Conservation (phyloP, 495 filamentous ascomycete species). For the Haplographium delicatum region DNA sequence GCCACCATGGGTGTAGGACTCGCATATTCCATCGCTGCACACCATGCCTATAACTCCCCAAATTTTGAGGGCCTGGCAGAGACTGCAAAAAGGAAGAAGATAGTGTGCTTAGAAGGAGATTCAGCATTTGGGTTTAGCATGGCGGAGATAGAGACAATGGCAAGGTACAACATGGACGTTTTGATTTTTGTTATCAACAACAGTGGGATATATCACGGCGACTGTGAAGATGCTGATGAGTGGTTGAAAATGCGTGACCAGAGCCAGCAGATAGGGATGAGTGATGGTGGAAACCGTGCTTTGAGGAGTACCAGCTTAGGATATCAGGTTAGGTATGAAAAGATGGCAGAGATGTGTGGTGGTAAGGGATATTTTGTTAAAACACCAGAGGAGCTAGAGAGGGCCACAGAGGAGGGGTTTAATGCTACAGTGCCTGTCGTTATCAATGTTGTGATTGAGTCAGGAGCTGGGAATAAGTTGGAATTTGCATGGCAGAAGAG, state of each 20-base stretch:
- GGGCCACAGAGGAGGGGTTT: conserved; percentile 48
- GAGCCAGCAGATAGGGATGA: not conserved
- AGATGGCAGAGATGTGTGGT: conserved; percentile 51
- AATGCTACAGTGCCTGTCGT: conserved; percentile 42
- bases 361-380: conserved; percentile 49
- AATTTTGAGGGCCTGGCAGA: conserved; percentile 21
- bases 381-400: conserved; percentile 46
- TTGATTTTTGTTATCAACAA: conserved; percentile 62
- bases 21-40: conserved; percentile 58
- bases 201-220: conserved; percentile 58
- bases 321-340: conserved; percentile 54
- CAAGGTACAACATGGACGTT: conserved; percentile 54
- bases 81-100: conserved; percentile 38
- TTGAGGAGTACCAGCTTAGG: conserved; percentile 51
- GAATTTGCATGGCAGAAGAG: conserved; percentile 9
- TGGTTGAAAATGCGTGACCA: conserved; percentile 26
- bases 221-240: conserved; percentile 30
- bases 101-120: conserved; percentile 36
- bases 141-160: conserved; percentile 62
- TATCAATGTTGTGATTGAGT: conserved; percentile 56
- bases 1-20: conserved; percentile 64
- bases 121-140: conserved; percentile 56
- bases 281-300: conserved; percentile 27
- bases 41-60: conserved; percentile 51
- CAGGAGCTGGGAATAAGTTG: conserved; percentile 40